Percentiles rank a stretch among this genome's conserved stretches.
These are phyloP conservation scores for Aureobasidium lini DNA, from an alignment of 2,329 filamentous ascomycete genomes.

Conservation along the genomic window DNA sequence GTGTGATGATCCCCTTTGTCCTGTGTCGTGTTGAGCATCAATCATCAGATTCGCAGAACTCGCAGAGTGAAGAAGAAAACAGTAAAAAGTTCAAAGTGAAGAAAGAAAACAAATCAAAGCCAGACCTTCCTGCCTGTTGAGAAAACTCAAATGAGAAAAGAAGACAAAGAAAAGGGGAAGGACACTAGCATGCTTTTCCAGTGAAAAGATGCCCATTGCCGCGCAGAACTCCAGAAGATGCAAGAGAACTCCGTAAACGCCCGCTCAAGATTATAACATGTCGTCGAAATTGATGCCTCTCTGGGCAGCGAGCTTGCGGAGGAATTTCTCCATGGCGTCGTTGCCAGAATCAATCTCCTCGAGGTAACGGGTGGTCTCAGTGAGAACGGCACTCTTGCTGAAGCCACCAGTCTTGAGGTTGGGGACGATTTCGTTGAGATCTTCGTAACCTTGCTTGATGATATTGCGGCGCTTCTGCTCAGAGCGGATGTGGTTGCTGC, in stretches of 20 bases:
- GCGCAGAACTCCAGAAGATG: not conserved
- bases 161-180: not conserved
- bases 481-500: constrained; percentile 78
- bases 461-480: constrained; percentile 79
- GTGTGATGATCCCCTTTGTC: not conserved
- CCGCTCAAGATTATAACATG: not conserved
- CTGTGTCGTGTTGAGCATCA: not conserved
- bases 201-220: not conserved
- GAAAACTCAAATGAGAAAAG: not conserved
- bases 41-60: constrained; percentile 2
- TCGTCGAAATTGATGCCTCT: constrained; percentile 1
- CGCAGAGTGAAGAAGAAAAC: not conserved
- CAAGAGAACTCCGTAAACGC: not conserved
- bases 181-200: not conserved
- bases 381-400: constrained; percentile 74
- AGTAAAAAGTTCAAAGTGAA: not conserved
- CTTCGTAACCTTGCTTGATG: constrained; percentile 76
- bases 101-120: not conserved
- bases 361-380: constrained; percentile 70
- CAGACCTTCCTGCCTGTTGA: not conserved
- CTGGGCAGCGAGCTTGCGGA: not conserved
- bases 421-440: constrained; percentile 69
- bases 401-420: constrained; percentile 65
- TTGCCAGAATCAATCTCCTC: constrained; percentile 66
- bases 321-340: constrained; percentile 11